Evolutionary conservation across 495 filamentous ascomycete genomes (phyloP).

Genomic region (Xanthoparmelia taractica): DNA sequence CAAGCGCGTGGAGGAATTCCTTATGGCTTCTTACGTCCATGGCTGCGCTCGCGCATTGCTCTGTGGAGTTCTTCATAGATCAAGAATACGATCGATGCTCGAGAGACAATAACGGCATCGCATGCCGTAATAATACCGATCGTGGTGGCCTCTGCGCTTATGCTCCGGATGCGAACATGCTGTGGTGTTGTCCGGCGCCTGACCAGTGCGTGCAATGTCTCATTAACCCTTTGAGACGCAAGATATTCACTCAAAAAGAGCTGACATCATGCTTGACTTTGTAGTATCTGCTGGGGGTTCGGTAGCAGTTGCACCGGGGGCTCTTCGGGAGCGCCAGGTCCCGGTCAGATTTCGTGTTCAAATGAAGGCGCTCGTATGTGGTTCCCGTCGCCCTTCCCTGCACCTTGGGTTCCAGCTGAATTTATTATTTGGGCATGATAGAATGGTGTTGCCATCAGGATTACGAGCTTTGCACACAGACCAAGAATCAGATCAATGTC

Average conservation of each 20-base stretch:
- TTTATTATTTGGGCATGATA: background rate
- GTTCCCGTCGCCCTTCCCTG: background rate
- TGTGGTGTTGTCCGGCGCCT: background rate
- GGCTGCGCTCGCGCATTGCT: background rate
- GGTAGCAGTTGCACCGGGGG: background rate
- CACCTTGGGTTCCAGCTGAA: background rate
- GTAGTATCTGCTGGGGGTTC: background rate
- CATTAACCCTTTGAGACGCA: background rate
- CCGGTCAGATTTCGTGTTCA: conserved; percentile 1
- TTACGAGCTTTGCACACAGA: background rate
- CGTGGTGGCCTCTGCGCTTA: background rate
- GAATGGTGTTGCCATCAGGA: background rate
- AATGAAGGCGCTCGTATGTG: conserved; percentile 2
- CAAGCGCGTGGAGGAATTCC: background rate
- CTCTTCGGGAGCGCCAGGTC: background rate
- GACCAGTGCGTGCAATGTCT: background rate
- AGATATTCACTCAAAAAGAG: background rate
- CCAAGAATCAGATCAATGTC: background rate
- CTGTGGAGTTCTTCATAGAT: background rate
- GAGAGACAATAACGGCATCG: background rate
- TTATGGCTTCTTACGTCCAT: background rate
- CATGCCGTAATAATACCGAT: background rate
- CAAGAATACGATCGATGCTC: background rate
- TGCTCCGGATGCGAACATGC: background rate
- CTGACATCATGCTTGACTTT: background rate